Base-by-base conservation (phyloP, 2,329 filamentous ascomycete genomes). In the Alternaria ethzedia region DNA sequence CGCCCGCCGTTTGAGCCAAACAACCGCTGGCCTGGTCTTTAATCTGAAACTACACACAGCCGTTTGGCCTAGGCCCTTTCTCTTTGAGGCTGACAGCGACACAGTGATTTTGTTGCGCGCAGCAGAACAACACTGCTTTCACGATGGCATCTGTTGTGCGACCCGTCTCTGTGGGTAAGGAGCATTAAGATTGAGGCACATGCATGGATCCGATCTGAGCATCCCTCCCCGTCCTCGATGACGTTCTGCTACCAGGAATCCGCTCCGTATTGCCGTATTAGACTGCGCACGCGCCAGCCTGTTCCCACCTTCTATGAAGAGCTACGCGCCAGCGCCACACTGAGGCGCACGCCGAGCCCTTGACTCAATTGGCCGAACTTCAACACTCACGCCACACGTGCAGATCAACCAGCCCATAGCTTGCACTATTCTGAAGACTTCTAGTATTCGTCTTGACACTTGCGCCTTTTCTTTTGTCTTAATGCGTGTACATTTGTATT, bases 1-100 rank as follows among this genome's bases (percentile, higher is more conserved):
- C 64, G 61, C 61, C 57, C 61, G 64, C 59, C 51, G 50, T 61
- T 58, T 49, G 54, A 46, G 44, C 57, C 60, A 66, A 54, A 63
- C 54, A 55, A 57, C 17, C 44, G 47, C 47, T 61, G 47, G 41
- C 25, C 25, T 43, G 30, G 45, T n/a, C 26, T 28, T 50, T 9
- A 17, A 50, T 51, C 25, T 36, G 51, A 56, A 54, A 56, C 61
- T 21, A 17, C 25, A n/a, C 44, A 21, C 7, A 21, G 23, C 6
- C 30, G 55, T 20, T 50, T 17, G 36, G 36, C 36, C 36, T 17
- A 41, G 36, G n/a, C 17, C 15, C 17, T 17, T 7, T 30, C 7
- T 56, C 23, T 28, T 17, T 23, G 6, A 15, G 17, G 30, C 52
- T 41, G 28, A 32, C 30, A 17, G 36, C n/a, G 44, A 28, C 21